Evolutionary conservation across 306 rosid genomes (phyloP), one percentile per base, ranked within the genome.

Genomic region (Castanea crenata): DNA sequence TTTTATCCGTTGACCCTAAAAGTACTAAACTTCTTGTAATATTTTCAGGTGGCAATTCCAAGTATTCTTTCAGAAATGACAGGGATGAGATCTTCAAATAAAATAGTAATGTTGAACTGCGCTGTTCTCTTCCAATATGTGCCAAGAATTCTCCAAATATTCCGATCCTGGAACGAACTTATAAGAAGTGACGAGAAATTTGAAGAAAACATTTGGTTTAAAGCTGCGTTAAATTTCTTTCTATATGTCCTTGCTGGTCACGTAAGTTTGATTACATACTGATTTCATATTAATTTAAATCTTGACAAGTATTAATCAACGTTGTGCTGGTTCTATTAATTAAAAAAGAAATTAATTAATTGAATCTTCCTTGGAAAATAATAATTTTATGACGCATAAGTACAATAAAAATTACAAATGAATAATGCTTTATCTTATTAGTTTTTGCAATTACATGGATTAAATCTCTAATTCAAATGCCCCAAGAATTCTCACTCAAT

Each of bases 161-260:
- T 85, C 89, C 98, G 91, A 51, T 78, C 91, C 88, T 91, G 89
- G 83, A 87, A 9, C 13, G 51, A 44, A 44, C 51, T 44, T 2
- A 44, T 44, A 86, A 88, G 98, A 93, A 85, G 97, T 89, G 67
- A 94, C 97, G 23, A 89, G 92, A 90, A 83, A 92, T 51, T 94
- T 94, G 74, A 94, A 94, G 2, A 92, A 94, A 88, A 92, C 97
- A 72, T 95, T 12, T 94, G 98, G 98, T 95, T 95, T 59, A 97
- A 97, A 86, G 98, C 96, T 76, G 97, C 97, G 65, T 90, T 92
- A 79, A 92, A 92, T 86, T 95, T 92, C 83, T 82, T 90, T 59
- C 95, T 92, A 38, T 90, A 94, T 90, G 88, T 94, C 97, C 97
- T 92, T 69, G 98, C 97, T 55, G 87, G 96, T 81, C 98, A 94